These are phyloP conservation scores for Medicago truncatula DNA, from an alignment of 306 rosid genomes.

Conservation along the genomic window MtrunA17r5.0-ANR NC_053045.1:32356501-32357000, in stretches of 20 bases:
- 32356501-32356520: background rate
- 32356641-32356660: background rate
- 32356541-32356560: background rate
- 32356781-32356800: slow-evolving; percentile 28
- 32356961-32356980: background rate
- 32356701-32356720: background rate
- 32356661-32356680: background rate
- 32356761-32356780: background rate
- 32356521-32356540: background rate
- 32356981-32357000: background rate
- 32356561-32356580: background rate
- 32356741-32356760: background rate
- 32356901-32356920: background rate
- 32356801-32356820: background rate
- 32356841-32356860: slow-evolving; percentile 32
- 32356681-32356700: background rate
- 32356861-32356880: background rate
- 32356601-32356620: background rate
- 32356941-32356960: background rate
- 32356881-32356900: background rate
- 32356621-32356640: background rate
- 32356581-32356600: background rate
- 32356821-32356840: slow-evolving; percentile 17
- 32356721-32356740: background rate
- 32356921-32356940: background rate